Percentiles rank a stretch among this genome's conserved stretches.
Evolutionary conservation across 2,329 filamentous ascomycete genomes (phyloP).

Genomic region (Pseudogymnoascus sp.): DNA sequence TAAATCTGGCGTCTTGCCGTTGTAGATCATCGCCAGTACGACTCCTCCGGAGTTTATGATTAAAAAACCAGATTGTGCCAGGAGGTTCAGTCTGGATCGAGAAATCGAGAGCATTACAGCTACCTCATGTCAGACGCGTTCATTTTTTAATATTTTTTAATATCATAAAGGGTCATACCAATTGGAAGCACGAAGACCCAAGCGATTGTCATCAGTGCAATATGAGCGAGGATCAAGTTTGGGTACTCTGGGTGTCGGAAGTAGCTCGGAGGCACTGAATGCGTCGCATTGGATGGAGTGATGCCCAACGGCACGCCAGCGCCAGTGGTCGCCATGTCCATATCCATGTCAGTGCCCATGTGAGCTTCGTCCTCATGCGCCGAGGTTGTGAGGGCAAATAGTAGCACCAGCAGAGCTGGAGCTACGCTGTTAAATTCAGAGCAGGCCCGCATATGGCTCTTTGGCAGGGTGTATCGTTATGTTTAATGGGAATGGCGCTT

Average conservation of each 20-base stretch:
- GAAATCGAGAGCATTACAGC: constrained; percentile 75
- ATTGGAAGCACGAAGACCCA: constrained; percentile 65
- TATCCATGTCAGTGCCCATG: constrained; percentile 27
- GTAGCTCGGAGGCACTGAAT: constrained; percentile 31
- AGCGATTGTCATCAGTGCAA: constrained; percentile 56
- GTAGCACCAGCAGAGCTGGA: constrained; percentile 25
- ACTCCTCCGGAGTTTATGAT: constrained; percentile 56
- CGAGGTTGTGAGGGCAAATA: constrained; percentile 29
- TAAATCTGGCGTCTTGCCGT: constrained; percentile 71
- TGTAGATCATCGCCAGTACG: constrained; percentile 62
- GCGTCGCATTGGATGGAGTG: constrained; percentile 10
- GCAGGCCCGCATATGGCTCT: not conserved
- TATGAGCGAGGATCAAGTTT: constrained; percentile 45
- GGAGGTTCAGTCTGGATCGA: constrained; percentile 64
- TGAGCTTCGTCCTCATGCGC: constrained; percentile 21
- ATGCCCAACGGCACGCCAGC: constrained; percentile 10
- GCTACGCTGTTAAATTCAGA: constrained; percentile 15
- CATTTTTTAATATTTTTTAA: not conserved
- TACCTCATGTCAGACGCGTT: constrained; percentile 10
- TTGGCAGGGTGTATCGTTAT: not conserved
- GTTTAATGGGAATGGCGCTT: not conserved
- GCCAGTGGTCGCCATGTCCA: constrained; percentile 17
- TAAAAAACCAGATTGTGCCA: constrained; percentile 60
- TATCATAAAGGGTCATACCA: constrained; percentile 39
- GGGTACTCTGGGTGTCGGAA: constrained; percentile 34